phyloP scores from a whole-genome alignment of 164 flowering plant genomes.

The Piper longum region DNA sequence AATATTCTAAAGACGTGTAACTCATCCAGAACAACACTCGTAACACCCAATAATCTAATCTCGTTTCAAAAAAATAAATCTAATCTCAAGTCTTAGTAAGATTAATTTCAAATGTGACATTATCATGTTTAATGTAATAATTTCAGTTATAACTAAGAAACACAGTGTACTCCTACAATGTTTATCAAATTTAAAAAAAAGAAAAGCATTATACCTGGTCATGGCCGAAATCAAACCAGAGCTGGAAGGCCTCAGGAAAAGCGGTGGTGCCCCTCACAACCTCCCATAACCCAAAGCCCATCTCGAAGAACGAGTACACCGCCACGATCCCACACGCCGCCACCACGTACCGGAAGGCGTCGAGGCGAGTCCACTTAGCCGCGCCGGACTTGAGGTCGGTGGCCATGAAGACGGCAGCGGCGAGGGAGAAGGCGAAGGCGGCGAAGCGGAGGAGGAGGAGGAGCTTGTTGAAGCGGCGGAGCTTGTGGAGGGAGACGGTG shows the following conservation, averaged over 20 bases:
- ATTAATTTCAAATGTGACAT: no score
- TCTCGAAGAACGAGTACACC: constrained; percentile 54
- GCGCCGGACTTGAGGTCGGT: constrained; percentile 39
- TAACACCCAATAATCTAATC: no score
- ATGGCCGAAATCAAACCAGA: constrained; percentile 93
- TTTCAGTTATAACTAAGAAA: no score
- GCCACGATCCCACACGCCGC: constrained; percentile 62
- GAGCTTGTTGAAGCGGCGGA: constrained; percentile 57
- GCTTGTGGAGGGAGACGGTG: constrained; percentile 61
- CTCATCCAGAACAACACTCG: no score
- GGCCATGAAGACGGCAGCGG: constrained; percentile 67
- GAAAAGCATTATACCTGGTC: constrained; percentile 26
- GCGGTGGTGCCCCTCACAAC: constrained; percentile 48
- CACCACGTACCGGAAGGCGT: constrained; percentile 59
- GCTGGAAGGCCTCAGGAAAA: constrained; percentile 53
- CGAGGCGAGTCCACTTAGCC: constrained; percentile 48
- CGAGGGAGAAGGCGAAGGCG: constrained; percentile 61
- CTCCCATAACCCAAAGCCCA: constrained; percentile 69
- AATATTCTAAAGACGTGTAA: no score
- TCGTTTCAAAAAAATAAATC: no score
- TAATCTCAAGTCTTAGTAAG: no score
- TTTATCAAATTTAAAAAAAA: no score
- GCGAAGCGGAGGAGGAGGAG: constrained; percentile 54
- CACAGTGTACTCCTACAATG: no score
- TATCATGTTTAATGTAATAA: no score